Evolutionary conservation across 192 early-diverging fungal genomes (phyloP).

Genomic region (Coemansia reversa): DNA sequence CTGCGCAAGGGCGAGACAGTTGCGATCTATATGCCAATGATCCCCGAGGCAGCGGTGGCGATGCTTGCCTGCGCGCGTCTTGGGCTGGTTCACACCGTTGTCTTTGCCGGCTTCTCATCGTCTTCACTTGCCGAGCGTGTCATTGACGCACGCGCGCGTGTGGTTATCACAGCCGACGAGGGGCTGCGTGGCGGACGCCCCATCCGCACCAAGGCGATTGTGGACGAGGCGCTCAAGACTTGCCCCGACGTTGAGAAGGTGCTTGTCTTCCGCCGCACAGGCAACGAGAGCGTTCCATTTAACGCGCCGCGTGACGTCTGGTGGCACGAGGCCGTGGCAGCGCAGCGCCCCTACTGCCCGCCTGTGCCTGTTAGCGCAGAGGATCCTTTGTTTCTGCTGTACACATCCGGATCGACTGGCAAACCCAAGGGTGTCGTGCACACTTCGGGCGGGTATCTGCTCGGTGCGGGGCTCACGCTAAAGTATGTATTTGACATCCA

Average conservation of each 20-base stretch:
- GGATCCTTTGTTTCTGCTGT: constrained; percentile 94
- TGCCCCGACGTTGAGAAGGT: constrained; percentile 81
- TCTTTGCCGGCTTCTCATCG: constrained; percentile 96
- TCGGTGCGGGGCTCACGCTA: constrained; percentile 80
- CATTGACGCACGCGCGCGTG: constrained; percentile 70
- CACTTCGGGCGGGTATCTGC: constrained; percentile 92
- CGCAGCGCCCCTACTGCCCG: constrained; percentile 85
- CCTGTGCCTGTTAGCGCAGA: constrained; percentile 82
- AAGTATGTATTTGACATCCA: constrained; percentile 97
- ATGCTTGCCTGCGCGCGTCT: constrained; percentile 95
- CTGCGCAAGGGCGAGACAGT: constrained; percentile 92
- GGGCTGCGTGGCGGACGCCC: constrained; percentile 88
- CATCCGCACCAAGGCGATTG: constrained; percentile 88
- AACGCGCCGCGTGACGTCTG: constrained; percentile 77
- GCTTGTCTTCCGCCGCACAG: constrained; percentile 89
- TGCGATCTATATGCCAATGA: constrained; percentile 97
- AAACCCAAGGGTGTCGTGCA: constrained; percentile 93
- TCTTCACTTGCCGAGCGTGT: constrained; percentile 92
- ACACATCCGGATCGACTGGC: constrained; percentile 90
- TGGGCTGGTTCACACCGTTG: constrained; percentile 88
- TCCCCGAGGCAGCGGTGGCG: constrained; percentile 88
- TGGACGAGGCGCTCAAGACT: constrained; percentile 80
- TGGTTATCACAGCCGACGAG: constrained; percentile 94
- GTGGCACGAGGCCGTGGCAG: constrained; percentile 89
- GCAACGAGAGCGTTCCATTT: constrained; percentile 74